These are phyloP conservation scores for Typha latifolia DNA, from an alignment of 176 grass and related monocot genomes.

Conservation along the genomic window DNA sequence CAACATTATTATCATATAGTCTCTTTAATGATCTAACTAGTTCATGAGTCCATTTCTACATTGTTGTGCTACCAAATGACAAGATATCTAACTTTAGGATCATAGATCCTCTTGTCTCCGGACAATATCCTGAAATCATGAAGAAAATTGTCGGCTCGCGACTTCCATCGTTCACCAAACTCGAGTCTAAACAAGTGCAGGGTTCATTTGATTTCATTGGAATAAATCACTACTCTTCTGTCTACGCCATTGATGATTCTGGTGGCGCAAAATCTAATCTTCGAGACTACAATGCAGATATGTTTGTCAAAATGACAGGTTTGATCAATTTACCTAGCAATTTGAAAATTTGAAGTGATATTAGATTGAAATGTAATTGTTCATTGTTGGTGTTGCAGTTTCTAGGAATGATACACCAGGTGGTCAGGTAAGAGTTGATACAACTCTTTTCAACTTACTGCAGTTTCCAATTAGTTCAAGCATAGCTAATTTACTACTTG, in stretches of 20 bases:
- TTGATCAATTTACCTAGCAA: background rate
- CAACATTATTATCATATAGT: background rate
- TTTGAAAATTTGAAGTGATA: background rate
- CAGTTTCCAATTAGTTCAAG: background rate
- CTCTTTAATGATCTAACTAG: background rate
- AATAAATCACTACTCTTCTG: slow-evolving; percentile 62
- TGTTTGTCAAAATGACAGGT: slow-evolving; percentile 40
- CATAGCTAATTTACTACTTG: background rate
- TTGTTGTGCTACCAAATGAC: background rate
- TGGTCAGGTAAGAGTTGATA: slow-evolving; percentile 31
- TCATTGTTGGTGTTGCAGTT: slow-evolving; percentile 26
- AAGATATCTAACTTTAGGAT: slow-evolving; percentile 25
- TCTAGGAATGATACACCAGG: slow-evolving; percentile 37
- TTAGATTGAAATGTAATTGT: background rate
- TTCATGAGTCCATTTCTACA: background rate
- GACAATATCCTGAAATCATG: slow-evolving; percentile 52
- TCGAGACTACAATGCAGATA: slow-evolving; percentile 40
- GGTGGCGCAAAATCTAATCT: background rate
- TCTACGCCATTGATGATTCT: slow-evolving; percentile 35
- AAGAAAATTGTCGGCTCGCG: slow-evolving; percentile 37
- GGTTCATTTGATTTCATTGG: slow-evolving; percentile 50
- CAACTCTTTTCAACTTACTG: background rate
- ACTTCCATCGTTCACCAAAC: slow-evolving; percentile 31
- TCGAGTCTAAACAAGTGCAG: slow-evolving; percentile 26
- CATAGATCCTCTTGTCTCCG: slow-evolving; percentile 38